Evolutionary conservation across 257 asterid genomes (phyloP), one percentile per base, ranked within the genome.

Genomic region (Solanum chilense): DNA sequence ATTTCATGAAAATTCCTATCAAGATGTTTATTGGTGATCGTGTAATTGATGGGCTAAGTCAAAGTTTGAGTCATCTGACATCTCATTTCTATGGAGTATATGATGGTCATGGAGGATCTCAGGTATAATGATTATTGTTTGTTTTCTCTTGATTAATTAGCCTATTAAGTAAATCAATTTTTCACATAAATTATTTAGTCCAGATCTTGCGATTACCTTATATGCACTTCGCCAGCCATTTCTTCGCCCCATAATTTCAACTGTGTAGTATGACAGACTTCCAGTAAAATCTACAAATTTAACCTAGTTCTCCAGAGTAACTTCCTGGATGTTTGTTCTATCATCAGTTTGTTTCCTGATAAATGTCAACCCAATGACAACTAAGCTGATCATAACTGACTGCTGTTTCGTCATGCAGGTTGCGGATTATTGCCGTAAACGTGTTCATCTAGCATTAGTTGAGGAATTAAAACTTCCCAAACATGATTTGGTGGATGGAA

Each of bases 31-130:
- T 94, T 68, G 96, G 95, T 86, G 93, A 92, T 52, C 91, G 60
- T 78, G 89, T 88, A 29, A 84, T 91, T 20, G 93, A 93, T 49
- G 95, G 93, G 78, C 90, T 94, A 69, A 92, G 93, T 88, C 94
- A 88, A 88, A 91, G 90, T 11, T 90, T 95, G 90, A 92, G 91
- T 87, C 97, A 96, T 86, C 85, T 96, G 86, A 94, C 98, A 62
- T 92, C 97, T n/a, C 99, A 96, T 90, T 96, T 95, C 86, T 95
- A 92, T 27, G 98, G 98, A 83, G 98, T 96, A 31, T 96, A 95
- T 60, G 99, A 96, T 89, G 99, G 99, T 78, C 99, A 96, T 86
- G 99, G 98, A 87, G 99, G 99, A 90, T 90, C 93, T 87, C 98
- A 96, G 98, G 99, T 96, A 88, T 80, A 29, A 5, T 70, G 88